phyloP scores from a whole-genome alignment of 208 protist species.

The Leptomonas pyrrhocoris region DNA sequence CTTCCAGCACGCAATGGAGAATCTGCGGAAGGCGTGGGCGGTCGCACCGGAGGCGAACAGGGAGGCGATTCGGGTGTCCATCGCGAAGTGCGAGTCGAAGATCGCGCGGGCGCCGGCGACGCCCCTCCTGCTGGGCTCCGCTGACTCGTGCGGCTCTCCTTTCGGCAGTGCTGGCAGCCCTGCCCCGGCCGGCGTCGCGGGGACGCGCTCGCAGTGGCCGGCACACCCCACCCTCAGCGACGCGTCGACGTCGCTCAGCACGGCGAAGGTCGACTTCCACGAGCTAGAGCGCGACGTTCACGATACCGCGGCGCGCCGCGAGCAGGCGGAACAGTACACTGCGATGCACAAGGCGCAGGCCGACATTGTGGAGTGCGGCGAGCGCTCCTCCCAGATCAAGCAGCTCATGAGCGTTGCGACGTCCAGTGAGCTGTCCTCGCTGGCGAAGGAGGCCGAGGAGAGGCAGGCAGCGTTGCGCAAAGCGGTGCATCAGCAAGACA shows the following conservation, averaged over 20 bases:
- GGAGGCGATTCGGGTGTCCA: slow-evolving; percentile 34
- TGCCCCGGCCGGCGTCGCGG: not conserved
- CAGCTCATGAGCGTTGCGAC: slow-evolving; percentile 51
- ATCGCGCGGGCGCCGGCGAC: slow-evolving; percentile 48
- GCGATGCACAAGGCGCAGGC: slow-evolving; percentile 19
- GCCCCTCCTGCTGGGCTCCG: slow-evolving; percentile 32
- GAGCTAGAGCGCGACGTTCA: slow-evolving; percentile 13
- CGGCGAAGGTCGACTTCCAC: slow-evolving; percentile 8
- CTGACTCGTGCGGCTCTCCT: not conserved
- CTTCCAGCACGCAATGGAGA: slow-evolving; percentile 44
- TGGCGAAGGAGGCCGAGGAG: slow-evolving; percentile 42
- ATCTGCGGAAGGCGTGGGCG: slow-evolving; percentile 38
- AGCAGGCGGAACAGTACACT: slow-evolving; percentile 17
- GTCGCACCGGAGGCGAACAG: slow-evolving; percentile 40
- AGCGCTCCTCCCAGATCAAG: slow-evolving; percentile 37
- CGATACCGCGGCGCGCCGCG: slow-evolving; percentile 3
- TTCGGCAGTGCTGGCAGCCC: not conserved
- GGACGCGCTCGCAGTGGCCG: slow-evolving; percentile 3
- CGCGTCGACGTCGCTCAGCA: not conserved
- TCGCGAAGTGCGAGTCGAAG: slow-evolving; percentile 75
- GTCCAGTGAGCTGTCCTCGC: slow-evolving; percentile 33
- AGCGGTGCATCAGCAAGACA: slow-evolving; percentile 41
- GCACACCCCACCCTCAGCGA: not conserved
- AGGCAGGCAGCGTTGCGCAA: slow-evolving; percentile 48
- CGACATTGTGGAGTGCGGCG: slow-evolving; percentile 46